Evolutionary conservation across 805 yeast species (phyloP).

Genomic region (Candida rishiriensis): DNA sequence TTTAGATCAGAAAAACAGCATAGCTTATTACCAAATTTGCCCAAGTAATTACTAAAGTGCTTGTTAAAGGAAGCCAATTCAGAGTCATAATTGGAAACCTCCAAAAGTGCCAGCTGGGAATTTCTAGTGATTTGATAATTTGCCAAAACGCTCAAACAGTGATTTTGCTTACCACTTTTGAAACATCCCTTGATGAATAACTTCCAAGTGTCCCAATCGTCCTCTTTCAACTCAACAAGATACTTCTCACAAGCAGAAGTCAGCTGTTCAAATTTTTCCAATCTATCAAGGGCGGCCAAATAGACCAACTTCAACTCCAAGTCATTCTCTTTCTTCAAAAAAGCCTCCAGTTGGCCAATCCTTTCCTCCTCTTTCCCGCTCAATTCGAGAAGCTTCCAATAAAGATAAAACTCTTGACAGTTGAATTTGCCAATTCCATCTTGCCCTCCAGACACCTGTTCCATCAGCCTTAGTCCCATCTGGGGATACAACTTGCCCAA

Average conservation of each 20-base stretch:
- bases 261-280: constrained; percentile 41
- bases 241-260: constrained; percentile 35
- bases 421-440: constrained; percentile 7
- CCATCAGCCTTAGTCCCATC: constrained; percentile 56
- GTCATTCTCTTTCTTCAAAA: constrained; percentile 40
- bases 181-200: constrained; percentile 43
- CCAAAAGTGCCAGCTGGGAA: constrained; percentile 48
- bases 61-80: constrained; percentile 18
- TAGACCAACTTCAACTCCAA: constrained; percentile 59
- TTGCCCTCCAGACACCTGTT: constrained; percentile 40
- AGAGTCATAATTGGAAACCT: constrained; percentile 28
- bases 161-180: constrained; percentile 31
- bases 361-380: constrained; percentile 33
- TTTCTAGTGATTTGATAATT: constrained; percentile 46
- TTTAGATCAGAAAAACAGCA: constrained; percentile 64
- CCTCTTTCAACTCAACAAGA: constrained; percentile 46
- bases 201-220: constrained; percentile 79
- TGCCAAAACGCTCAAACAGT: constrained; percentile 28
- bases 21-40: constrained; percentile 46
- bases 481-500: constrained; percentile 52
- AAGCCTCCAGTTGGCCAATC: constrained; percentile 26
- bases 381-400: constrained; percentile 44
- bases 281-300: constrained; percentile 40
- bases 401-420: constrained; percentile 65
- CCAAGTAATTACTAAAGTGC: constrained; percentile 39